A percentile compares a stretch with the other conserved stretches of the same genome.
These are phyloP conservation scores for Hymenochaete sp. DNA, from an alignment of 1,284 basidiomycete species.

Conservation along the genomic window DNA sequence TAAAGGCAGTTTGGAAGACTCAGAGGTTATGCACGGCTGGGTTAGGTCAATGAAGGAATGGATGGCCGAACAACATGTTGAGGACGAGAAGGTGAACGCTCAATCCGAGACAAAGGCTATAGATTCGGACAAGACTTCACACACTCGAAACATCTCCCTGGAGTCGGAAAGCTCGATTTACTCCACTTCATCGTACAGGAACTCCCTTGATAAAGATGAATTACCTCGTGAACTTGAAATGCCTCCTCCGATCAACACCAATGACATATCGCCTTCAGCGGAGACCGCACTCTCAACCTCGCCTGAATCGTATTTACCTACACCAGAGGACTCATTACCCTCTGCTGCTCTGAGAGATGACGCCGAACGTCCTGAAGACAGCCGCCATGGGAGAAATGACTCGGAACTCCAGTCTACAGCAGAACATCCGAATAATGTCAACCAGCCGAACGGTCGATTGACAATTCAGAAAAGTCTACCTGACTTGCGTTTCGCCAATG, in stretches of 20 bases:
- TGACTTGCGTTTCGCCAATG: conserved; percentile 60
- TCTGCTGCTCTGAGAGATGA: conserved; percentile 26
- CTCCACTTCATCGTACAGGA: conserved; percentile 28
- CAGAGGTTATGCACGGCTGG: conserved; percentile 58
- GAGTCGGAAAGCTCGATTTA: conserved; percentile 51
- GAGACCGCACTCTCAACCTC: conserved; percentile 34
- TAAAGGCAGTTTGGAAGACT: conserved; percentile 35
- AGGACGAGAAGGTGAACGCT: conserved; percentile 7
- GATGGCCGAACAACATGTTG: conserved; percentile 47
- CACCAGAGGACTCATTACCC: conserved; percentile 44
- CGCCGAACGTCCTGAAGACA: conserved; percentile 17
- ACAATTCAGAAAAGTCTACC: conserved; percentile 79
- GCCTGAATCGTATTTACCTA: conserved; percentile 50
- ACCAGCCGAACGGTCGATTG: conserved; percentile 30
- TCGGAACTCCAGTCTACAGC: conserved; percentile 42
- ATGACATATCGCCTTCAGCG: conserved; percentile 34
- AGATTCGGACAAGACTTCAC: conserved; percentile 36
- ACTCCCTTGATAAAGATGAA: no score
- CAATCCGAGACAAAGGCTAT: conserved; percentile 21
- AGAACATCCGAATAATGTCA: conserved; percentile 25
- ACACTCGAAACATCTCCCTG: conserved; percentile 54
- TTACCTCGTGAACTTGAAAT: conserved; percentile 29
- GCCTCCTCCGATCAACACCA: conserved; percentile 45
- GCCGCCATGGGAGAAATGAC: conserved; percentile 48
- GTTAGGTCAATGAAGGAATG: conserved; percentile 65